Evolutionary conservation across 2,329 filamentous ascomycete genomes (phyloP).

Genomic region (Orbilia quercus): DNA sequence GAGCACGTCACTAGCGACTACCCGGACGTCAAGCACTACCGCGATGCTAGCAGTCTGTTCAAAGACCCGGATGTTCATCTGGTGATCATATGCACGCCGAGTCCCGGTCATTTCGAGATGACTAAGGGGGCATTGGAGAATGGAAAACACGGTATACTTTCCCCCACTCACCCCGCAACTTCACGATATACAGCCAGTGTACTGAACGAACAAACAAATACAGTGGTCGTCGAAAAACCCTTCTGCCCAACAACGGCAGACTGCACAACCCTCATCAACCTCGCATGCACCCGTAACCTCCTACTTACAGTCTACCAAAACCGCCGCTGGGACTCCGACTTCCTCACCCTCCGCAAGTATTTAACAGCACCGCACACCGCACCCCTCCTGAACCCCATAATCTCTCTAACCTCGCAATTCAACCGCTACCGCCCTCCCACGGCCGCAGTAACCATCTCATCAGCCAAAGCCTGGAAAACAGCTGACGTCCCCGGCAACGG

Average conservation of each 20-base stretch:
- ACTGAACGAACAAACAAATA: too few relatives aligned
- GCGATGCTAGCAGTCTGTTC: constrained; percentile 62
- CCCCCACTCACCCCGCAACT: too few relatives aligned
- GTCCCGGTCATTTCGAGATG: constrained; percentile 61
- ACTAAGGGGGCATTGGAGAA: constrained; percentile 61
- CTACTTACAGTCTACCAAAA: constrained; percentile 64
- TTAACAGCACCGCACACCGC: constrained; percentile 47
- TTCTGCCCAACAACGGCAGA: constrained; percentile 62
- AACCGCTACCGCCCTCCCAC: constrained; percentile 58
- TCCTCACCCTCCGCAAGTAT: constrained; percentile 61
- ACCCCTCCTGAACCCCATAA: constrained; percentile 55
- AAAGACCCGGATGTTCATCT: constrained; percentile 62
- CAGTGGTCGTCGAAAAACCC: constrained; percentile 64
- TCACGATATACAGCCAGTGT: too few relatives aligned
- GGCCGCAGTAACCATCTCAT: constrained; percentile 8
- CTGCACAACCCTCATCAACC: constrained; percentile 61
- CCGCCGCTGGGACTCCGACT: constrained; percentile 63
- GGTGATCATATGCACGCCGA: constrained; percentile 62
- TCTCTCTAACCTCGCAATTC: constrained; percentile 59
- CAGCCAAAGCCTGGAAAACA: constrained; percentile 57
- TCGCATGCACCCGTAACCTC: constrained; percentile 61
- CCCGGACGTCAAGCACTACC: constrained; percentile 63
- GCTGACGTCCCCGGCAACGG: constrained; percentile 59
- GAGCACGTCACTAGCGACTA: constrained; percentile 67
- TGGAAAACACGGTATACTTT: constrained; percentile 63